Percentiles rank a stretch among this genome's conserved stretches.
These are phyloP conservation scores for Vitis hybrid DNA, from an alignment of 177 flowering plant species.

Conservation along the genomic window DNA sequence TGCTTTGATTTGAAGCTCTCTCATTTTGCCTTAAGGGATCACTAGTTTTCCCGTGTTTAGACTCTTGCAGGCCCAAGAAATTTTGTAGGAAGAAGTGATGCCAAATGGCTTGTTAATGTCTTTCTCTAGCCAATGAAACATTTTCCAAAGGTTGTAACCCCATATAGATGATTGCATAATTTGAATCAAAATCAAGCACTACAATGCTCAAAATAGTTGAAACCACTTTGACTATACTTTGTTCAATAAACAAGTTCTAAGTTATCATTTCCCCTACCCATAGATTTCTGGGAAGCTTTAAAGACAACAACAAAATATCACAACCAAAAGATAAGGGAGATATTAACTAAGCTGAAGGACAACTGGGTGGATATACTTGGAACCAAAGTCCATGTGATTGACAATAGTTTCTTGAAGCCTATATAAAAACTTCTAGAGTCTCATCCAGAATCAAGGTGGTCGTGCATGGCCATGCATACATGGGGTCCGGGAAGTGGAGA, in stretches of 20 bases:
- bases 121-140: constrained; percentile 63
- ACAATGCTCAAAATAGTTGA: constrained; percentile 20
- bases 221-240: constrained; percentile 39
- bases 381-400: constrained; percentile 56
- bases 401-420: constrained; percentile 32
- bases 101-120: constrained; percentile 63
- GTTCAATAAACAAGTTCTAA: constrained; percentile 53
- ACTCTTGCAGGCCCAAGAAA: constrained; percentile 44
- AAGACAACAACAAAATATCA: constrained; percentile 28
- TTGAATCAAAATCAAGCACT: constrained; percentile 21
- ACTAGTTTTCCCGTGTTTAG: constrained; percentile 34
- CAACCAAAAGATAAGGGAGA: constrained; percentile 24
- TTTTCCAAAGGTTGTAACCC: constrained; percentile 71
- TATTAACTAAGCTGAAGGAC: constrained; percentile 42
- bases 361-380: constrained; percentile 28
- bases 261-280: constrained; percentile 71
- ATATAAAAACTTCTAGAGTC: constrained; percentile 43
- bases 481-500: no score
- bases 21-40: constrained; percentile 70
- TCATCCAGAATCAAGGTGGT: constrained; percentile 13
- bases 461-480: no score
- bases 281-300: constrained; percentile 70
- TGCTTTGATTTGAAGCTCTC: constrained; percentile 57
- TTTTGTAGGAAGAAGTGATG: constrained; percentile 39
- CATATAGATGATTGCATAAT: constrained; percentile 30